A percentile compares a stretch with the other conserved stretches of the same genome.
Conservation (phyloP, 176 grass and related monocot genomes). For the Cenchrus americanus region DNA sequence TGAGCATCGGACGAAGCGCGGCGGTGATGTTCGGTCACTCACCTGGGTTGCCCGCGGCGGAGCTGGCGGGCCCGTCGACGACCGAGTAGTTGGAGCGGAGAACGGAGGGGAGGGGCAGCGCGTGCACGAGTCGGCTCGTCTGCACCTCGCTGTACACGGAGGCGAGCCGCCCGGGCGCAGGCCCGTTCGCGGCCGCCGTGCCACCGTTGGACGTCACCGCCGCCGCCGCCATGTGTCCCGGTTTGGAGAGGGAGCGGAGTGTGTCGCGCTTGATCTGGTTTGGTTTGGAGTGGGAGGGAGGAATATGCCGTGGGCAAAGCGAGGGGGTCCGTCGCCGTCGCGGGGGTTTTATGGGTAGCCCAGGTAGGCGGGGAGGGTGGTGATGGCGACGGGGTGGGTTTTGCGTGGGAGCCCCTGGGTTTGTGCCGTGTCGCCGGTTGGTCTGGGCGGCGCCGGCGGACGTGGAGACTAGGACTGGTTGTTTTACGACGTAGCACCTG, state of each 20-base stretch:
- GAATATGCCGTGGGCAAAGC: slow-evolving; percentile 38
- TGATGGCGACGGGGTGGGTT: neutral
- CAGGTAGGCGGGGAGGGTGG: neutral
- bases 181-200: slow-evolving; percentile 24
- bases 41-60: slow-evolving; percentile 79
- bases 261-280: slow-evolving; percentile 9
- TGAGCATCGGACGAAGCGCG: neutral
- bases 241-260: slow-evolving; percentile 6
- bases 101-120: slow-evolving; percentile 79
- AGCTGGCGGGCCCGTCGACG: slow-evolving; percentile 73
- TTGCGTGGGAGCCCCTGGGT: slow-evolving; percentile 45
- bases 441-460: neutral
- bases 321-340: neutral
- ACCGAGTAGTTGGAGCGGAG: slow-evolving; percentile 60
- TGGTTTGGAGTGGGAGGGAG: neutral
- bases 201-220: slow-evolving; percentile 61
- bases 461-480: neutral
- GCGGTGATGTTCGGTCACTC: neutral
- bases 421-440: slow-evolving; percentile 21
- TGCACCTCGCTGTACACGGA: slow-evolving; percentile 98
- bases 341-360: slow-evolving; percentile 42
- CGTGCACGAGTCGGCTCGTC: slow-evolving; percentile 80
- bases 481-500: neutral
- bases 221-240: slow-evolving; percentile 49
- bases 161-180: slow-evolving; percentile 51